Evolutionary conservation across 805 yeast species (phyloP).

Genomic region (Lachancea sp.): DNA sequence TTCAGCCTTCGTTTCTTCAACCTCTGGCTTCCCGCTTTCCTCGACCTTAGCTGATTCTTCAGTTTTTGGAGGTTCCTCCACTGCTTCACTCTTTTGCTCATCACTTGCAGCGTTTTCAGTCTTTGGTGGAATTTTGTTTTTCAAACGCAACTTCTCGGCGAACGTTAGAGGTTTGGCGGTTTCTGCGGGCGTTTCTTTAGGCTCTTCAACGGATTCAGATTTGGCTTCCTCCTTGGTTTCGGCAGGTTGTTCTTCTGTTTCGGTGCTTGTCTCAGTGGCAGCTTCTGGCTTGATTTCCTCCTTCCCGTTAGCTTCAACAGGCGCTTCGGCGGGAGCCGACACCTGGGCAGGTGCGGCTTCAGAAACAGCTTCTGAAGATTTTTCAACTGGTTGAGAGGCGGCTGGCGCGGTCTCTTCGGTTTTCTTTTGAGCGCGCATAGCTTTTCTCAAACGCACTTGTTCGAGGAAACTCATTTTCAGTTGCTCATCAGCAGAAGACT

Average conservation of each 20-base stretch:
- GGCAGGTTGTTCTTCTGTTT: not conserved
- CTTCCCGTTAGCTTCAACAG: not conserved
- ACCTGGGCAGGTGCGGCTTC: not conserved
- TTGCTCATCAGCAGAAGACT: not conserved
- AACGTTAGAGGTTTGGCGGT: slow-evolving; percentile 15
- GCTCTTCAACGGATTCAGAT: not conserved
- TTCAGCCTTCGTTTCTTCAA: not conserved
- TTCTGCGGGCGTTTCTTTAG: slow-evolving; percentile 8
- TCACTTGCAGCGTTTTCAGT: slow-evolving; percentile 14
- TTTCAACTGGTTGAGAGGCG: not conserved
- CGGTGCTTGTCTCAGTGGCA: not conserved
- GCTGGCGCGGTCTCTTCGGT: not conserved
- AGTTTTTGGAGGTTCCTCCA: not conserved
- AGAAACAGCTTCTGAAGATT: not conserved
- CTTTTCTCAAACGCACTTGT: slow-evolving; percentile 27
- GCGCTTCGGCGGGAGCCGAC: not conserved
- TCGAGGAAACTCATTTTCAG: slow-evolving; percentile 25
- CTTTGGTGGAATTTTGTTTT: slow-evolving; percentile 14
- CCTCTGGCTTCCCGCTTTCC: not conserved
- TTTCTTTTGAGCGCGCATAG: slow-evolving; percentile 26
- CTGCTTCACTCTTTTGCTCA: slow-evolving; percentile 8
- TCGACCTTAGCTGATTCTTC: not conserved
- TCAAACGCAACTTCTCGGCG: slow-evolving; percentile 23
- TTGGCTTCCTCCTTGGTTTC: not conserved
- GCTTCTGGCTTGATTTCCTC: not conserved